Base-by-base conservation (phyloP, 257 asterid genomes). In the Jaltomata sinuosa region DNA sequence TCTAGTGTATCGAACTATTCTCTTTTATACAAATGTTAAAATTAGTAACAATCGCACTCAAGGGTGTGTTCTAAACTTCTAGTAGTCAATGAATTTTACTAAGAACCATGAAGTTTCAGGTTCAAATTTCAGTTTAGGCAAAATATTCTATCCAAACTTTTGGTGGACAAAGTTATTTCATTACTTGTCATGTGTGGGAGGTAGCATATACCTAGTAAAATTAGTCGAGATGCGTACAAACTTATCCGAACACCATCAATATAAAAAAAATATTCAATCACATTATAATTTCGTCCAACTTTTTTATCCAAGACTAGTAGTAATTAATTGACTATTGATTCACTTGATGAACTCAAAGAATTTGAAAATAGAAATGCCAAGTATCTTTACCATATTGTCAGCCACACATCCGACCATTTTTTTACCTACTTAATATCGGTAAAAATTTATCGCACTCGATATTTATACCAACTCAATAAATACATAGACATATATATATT, bases 361-460 rank as follows among this genome's bases (percentile, higher is more conserved):
- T 8, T 3, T 45, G 50, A 2, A 45, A 55, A 8, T 38, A 38
- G 14, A 55, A 55, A 55, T 55, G n/a, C 15, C 3, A 55, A 6
- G 64, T n/a, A 14, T 55, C 21, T 57, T 57, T 3, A 57, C 1
- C 65, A 22, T 57, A n/a, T n/a, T n/a, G 65, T 22, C 31, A 57
- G 6, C 42, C 7, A 38, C 8, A 38, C 42, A 6, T 6, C n/a
- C n/a, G n/a, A n/a, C n/a, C n/a, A n/a, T n/a, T n/a, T n/a, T n/a
- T n/a, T n/a, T n/a, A n/a, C n/a, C 40, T 3, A 36, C 40, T 36
- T 36, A 3, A n/a, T 11, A 57, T 57, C 4, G 15, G 3, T 11
- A n/a, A n/a, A 57, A 57, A 0, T n/a, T 57, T 57, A n/a, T 0
- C 27, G 0, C 10, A 10, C 42, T 36, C 7, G 6, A 36, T 4